A percentile compares a stretch with the other conserved stretches of the same genome.
Evolutionary conservation across 768 basidiomycete genomes (phyloP).

Genomic region (Agaricus sinodeliciosus): DNA sequence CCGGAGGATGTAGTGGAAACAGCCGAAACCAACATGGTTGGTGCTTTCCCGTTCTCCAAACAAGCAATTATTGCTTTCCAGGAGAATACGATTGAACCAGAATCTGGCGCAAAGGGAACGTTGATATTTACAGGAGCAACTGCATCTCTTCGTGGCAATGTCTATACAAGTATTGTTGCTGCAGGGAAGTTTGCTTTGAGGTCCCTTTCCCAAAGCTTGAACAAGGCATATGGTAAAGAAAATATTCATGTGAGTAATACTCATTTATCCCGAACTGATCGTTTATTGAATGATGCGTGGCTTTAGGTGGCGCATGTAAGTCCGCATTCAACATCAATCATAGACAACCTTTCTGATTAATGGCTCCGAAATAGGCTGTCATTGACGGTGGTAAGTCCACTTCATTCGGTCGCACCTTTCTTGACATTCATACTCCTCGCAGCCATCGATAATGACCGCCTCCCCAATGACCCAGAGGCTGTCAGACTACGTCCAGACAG

Average conservation of each 20-base stretch:
- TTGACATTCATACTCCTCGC: not conserved
- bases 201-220: slow-evolving; percentile 61
- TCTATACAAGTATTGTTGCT: slow-evolving; percentile 52
- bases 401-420: not conserved
- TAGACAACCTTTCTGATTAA: not conserved
- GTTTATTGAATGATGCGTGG: not conserved
- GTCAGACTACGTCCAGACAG: slow-evolving; percentile 52
- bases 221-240: slow-evolving; percentile 67
- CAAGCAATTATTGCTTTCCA: slow-evolving; percentile 56
- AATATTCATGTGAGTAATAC: slow-evolving; percentile 67
- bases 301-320: slow-evolving; percentile 7
- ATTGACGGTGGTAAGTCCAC: slow-evolving; percentile 53
- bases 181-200: slow-evolving; percentile 58
- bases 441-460: slow-evolving; percentile 31
- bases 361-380: slow-evolving; percentile 36
- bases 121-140: slow-evolving; percentile 73
- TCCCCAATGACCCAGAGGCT: slow-evolving; percentile 19
- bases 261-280: slow-evolving; percentile 26
- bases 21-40: slow-evolving; percentile 47
- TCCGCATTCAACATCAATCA: not conserved
- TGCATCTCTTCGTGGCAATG: slow-evolving; percentile 56
- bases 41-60: slow-evolving; percentile 57
- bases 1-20: slow-evolving; percentile 47
- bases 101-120: slow-evolving; percentile 49
- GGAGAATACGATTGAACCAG: slow-evolving; percentile 40